Percentiles rank a stretch among this genome's conserved stretches.
Conservation (phyloP, 2,329 filamentous ascomycete species). For the Phaeosphaeriaceae sp. region DNA sequence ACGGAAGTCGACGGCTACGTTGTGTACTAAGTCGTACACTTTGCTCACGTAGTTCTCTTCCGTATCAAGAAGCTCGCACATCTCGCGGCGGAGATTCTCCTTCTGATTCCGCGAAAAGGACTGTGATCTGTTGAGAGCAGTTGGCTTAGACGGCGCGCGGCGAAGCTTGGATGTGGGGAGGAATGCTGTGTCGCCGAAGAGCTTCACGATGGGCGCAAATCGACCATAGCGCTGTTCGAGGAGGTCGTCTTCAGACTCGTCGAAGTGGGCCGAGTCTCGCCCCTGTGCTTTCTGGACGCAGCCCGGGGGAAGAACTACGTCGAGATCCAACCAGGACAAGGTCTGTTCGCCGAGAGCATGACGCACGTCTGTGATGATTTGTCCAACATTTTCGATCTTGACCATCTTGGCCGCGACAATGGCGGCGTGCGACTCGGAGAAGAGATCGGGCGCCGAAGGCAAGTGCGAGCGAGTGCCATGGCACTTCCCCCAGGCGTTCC, state of each 20-base stretch:
- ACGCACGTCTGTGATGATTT: slow-evolving; percentile 76
- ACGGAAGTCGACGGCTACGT: slow-evolving; percentile 81
- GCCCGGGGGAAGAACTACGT: slow-evolving; percentile 82
- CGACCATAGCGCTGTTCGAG: slow-evolving; percentile 76
- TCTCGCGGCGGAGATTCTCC: slow-evolving; percentile 81
- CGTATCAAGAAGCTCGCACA: slow-evolving; percentile 89
- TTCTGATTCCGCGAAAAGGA: slow-evolving; percentile 84
- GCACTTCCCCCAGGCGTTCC: slow-evolving; percentile 68
- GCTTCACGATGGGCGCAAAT: slow-evolving; percentile 77
- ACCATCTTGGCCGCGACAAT: slow-evolving; percentile 86
- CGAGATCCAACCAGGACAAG: slow-evolving; percentile 84
- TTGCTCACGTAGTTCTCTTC: slow-evolving; percentile 94
- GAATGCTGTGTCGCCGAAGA: slow-evolving; percentile 85
- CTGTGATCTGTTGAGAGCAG: slow-evolving; percentile 77
- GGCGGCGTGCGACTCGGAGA: slow-evolving; percentile 91
- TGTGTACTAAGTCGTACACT: slow-evolving; percentile 80
- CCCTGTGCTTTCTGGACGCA: slow-evolving; percentile 61
- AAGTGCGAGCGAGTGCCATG: slow-evolving; percentile 62
- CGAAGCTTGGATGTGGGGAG: slow-evolving; percentile 84
- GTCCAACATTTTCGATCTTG: slow-evolving; percentile 76
- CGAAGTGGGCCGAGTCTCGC: slow-evolving; percentile 64
- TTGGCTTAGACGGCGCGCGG: slow-evolving; percentile 86
- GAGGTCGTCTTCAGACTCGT: slow-evolving; percentile 70
- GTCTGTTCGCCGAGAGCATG: slow-evolving; percentile 81
- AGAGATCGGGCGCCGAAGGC: slow-evolving; percentile 72